phyloP scores from a whole-genome alignment of 2,329 filamentous ascomycete genomes.

The Daldinia eschscholtzii region DNA sequence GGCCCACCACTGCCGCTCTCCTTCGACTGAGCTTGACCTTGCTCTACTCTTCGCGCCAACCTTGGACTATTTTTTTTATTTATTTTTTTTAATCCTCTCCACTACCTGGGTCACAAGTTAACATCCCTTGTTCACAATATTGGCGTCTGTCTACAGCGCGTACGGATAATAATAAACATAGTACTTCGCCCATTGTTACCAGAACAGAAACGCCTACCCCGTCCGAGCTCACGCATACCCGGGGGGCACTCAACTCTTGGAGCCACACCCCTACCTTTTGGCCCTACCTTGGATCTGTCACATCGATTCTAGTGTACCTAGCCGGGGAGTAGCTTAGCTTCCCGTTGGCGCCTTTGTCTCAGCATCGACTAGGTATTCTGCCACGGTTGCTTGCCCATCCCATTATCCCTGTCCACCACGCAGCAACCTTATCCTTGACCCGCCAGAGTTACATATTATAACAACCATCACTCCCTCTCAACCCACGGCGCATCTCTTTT shows the following conservation, averaged over 20 bases:
- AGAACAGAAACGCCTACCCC: conserved; percentile 19
- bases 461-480: conserved; percentile 51
- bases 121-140: conserved; percentile 36
- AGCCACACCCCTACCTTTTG: conserved; percentile 37
- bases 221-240: conserved; percentile 29
- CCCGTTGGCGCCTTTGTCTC: conserved; percentile 53
- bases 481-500: conserved; percentile 53
- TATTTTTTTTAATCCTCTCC: conserved; percentile 33
- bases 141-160: conserved; percentile 40
- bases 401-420: conserved; percentile 48
- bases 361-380: conserved; percentile 42
- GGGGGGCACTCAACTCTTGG: conserved; percentile 27
- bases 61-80: conserved; percentile 27
- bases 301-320: conserved; percentile 50
- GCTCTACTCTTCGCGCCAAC: conserved; percentile 46
- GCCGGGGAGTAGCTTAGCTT: conserved; percentile 46
- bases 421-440: conserved; percentile 43
- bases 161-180: conserved; percentile 38
- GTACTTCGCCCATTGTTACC: conserved; percentile 7
- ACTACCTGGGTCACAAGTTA: conserved; percentile 34
- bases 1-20: conserved; percentile 49
- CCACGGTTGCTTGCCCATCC: conserved; percentile 35
- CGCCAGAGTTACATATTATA: conserved; percentile 52
- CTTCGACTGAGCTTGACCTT: conserved; percentile 42
- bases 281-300: conserved; percentile 50